phyloP scores from a whole-genome alignment of 495 filamentous ascomycete species.

The Chaetomium cochliodes region DNA sequence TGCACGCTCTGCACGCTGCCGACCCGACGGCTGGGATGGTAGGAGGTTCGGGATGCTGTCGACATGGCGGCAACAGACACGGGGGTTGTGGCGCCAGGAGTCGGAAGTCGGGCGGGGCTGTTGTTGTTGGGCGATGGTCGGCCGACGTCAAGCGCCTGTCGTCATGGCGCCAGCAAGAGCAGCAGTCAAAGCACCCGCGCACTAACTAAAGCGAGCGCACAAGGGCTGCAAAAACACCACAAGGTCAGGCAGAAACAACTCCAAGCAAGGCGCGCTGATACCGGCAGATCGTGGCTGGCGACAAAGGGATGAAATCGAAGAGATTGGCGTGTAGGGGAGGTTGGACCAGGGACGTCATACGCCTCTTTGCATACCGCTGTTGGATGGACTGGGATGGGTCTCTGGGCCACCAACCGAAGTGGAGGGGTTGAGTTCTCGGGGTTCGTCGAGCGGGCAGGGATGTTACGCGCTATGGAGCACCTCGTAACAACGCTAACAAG shows the following conservation, averaged over 20 bases:
- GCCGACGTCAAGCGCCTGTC: slow-evolving; percentile 9
- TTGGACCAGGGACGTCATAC: slow-evolving; percentile 17
- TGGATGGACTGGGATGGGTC: neutral
- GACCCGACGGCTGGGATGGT: slow-evolving; percentile 43
- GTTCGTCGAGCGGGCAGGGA: neutral
- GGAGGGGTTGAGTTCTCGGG: neutral
- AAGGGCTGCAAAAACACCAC: neutral
- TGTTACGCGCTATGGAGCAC: neutral
- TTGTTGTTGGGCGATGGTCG: slow-evolving; percentile 3
- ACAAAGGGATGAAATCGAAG: neutral
- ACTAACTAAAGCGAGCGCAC: neutral
- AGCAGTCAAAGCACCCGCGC: too few species aligned
- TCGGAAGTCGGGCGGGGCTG: slow-evolving; percentile 9
- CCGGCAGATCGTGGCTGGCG: neutral
- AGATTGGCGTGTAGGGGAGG: neutral
- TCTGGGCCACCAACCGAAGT: neutral
- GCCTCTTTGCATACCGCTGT: neutral
- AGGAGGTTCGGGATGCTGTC: slow-evolving; percentile 31
- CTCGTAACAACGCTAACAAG: too few species aligned
- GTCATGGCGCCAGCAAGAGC: slow-evolving; percentile 14
- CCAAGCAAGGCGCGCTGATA: neutral
- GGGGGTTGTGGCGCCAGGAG: slow-evolving; percentile 6
- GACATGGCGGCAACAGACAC: slow-evolving; percentile 43
- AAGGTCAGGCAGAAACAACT: neutral
- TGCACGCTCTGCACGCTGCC: slow-evolving; percentile 44